Conservation (phyloP, 2,329 filamentous ascomycete genomes). For the Botrytis porri region DNA sequence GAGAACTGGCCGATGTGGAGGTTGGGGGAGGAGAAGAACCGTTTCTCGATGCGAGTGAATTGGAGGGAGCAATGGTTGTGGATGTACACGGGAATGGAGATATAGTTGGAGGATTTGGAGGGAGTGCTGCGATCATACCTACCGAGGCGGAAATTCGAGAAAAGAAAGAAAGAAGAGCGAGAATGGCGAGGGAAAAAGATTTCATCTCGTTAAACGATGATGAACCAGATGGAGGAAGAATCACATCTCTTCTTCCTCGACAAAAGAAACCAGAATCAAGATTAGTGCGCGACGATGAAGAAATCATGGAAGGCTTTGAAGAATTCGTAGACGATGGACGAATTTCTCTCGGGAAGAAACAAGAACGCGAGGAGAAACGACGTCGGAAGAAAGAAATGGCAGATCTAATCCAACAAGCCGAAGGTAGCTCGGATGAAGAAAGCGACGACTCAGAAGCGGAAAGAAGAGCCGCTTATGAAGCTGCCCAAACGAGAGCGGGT, state of each 20-base stretch:
- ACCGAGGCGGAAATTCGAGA: slow-evolving; percentile 83
- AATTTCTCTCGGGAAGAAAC: slow-evolving; percentile 73
- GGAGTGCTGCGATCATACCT: slow-evolving; percentile 61
- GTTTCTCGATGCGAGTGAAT: slow-evolving; percentile 53
- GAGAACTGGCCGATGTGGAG: slow-evolving; percentile 51
- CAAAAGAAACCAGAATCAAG: slow-evolving; percentile 69
- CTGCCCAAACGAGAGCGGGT: slow-evolving; percentile 81
- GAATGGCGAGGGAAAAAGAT: slow-evolving; percentile 70
- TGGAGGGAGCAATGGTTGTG: slow-evolving; percentile 65
- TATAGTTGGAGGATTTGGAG: slow-evolving; percentile 14
- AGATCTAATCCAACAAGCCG: slow-evolving; percentile 76
- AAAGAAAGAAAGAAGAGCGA: slow-evolving; percentile 84
- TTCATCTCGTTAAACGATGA: slow-evolving; percentile 63
- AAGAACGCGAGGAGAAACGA: slow-evolving; percentile 67
- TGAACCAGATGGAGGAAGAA: slow-evolving; percentile 43
- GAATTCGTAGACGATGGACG: slow-evolving; percentile 84
- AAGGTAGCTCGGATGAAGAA: slow-evolving; percentile 56
- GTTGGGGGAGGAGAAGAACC: slow-evolving; percentile 48
- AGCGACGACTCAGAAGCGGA: slow-evolving; percentile 69
- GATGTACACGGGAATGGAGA: slow-evolving; percentile 39
- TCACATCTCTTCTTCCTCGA: slow-evolving; percentile 44
- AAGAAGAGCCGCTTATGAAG: slow-evolving; percentile 79
- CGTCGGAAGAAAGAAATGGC: slow-evolving; percentile 75
- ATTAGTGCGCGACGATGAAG: slow-evolving; percentile 81
- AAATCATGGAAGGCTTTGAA: slow-evolving; percentile 90